Base-by-base conservation (phyloP, 306 rosid species). In the Leucaena leucocephala region DNA sequence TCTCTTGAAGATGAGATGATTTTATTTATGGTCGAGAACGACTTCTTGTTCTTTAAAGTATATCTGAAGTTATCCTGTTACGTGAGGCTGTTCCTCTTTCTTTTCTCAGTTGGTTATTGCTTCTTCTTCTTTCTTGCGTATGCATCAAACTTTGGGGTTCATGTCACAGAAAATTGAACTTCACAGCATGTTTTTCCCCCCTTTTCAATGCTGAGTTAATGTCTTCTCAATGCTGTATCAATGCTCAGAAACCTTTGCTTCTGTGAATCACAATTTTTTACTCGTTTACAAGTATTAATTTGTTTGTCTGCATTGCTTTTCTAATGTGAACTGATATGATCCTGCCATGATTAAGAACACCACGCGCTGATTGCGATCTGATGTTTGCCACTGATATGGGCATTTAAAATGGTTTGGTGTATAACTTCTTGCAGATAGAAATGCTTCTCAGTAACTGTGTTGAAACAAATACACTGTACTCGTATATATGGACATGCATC, bases 391-490 rank as follows among this genome's bases (percentile, higher is more conserved):
- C 22, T 65, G 42, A 65, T 38, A 11, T 66, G 48, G 14, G 15
- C 49, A 39, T 16, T 64, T 17, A 8, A 11, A 39, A 59, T 71
- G 54, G 54, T 36, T 62, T 48, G 38, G 38, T 40, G 64, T 61
- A 48, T 68, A 52, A 48, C 17, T 59, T 67, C 34, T 72, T 43
- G 62, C 58, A 15, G 9, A 19, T 66, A 22, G 11, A 44, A 7
- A 16, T 16, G 34, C 59, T 38, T 72, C 79, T 66, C 11, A 43
- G 48, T 58, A 27, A 74, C 68, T 78, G 7, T 69, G n/a, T 39
- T 74, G 63, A 70, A 78, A 76, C 43, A 59, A 57, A 57, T 49
- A 4, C 7, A 14, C 3, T 16, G 16, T 65, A 66, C 46, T 52
- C 27, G 27, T 42, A 6, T 38, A 38, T 40, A 40, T 71, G 70